Base-by-base conservation (phyloP, 352 stramenopile species). In the Blastocystis sp. region DNA sequence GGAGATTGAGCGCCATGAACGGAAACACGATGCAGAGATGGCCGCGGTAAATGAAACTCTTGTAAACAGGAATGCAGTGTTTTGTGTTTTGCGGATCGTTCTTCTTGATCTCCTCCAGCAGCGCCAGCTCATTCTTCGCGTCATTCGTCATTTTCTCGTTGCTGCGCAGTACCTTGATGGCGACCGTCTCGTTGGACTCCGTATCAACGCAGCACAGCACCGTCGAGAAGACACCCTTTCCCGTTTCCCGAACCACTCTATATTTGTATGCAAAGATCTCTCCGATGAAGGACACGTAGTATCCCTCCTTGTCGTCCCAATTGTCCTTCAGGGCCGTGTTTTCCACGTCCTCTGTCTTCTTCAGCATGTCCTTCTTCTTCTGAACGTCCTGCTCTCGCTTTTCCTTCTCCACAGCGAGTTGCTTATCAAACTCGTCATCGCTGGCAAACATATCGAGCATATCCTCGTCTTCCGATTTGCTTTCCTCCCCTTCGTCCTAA, bases 111-210 rank as follows among this genome's bases (percentile, higher is more conserved):
- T 94, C 91, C 0, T 92, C 91, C n/a, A 97, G 88, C 1, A 96
- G 84, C 64, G 90, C 91, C 17, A 95, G 89, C 86, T 97, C 94
- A 0, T 90, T 94, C 88, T 95, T 89, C 90, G 2, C 95, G 1
- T 95, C 96, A 76, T 98, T 97, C 4, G 93, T 92, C 96, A 99
- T 99, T 23, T 95, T 93, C 69, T 99, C 96, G 89, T 99, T 99
- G 91, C 96, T 97, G 10, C 97, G 93, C 88, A 96, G 94, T 3
- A 96, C 90, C 21, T 74, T 89, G 62, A 64, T 62, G 41, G 86
- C 81, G 17, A 76, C 62, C 34, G 90, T 70, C 21, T 78, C 69
- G 66, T 45, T 91, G 43, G 67, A 40, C 17, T 91, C 89, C 19
- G 90, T 91, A 7, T 92, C 90, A 43, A 95, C 91, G 89, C 95